Evolutionary conservation across 306 rosid species (phyloP).

Genomic region (Trichosanthes cucumerina): DNA sequence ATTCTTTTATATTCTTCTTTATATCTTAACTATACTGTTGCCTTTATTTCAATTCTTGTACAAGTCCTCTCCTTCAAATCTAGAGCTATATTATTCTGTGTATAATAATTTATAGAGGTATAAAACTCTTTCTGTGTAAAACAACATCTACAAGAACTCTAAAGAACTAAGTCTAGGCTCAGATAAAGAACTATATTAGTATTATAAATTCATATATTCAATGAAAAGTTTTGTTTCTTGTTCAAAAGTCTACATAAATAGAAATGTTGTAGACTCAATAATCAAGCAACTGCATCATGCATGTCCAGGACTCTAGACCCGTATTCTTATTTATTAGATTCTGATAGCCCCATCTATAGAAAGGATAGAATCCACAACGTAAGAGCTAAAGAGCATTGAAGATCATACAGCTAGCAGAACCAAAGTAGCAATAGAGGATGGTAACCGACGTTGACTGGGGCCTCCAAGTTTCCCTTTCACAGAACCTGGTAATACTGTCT

Average conservation of each 20-base stretch:
- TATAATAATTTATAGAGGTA: not conserved
- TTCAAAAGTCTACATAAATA: not conserved
- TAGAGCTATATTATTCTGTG: too few relatives aligned
- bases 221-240: not conserved
- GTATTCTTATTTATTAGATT: not conserved
- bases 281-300: not conserved
- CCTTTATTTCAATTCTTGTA: not conserved
- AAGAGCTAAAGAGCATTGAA: constrained; percentile 16
- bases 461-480: constrained; percentile 97
- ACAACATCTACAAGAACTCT: not conserved
- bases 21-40: not conserved
- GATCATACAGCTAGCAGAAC: constrained; percentile 72
- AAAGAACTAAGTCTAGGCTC: not conserved
- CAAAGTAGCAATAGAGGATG: constrained; percentile 49
- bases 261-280: not conserved
- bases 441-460: constrained; percentile 86
- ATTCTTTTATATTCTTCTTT: not conserved
- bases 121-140: not conserved
- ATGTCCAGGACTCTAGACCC: not conserved
- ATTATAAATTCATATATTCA: not conserved
- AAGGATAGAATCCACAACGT: not conserved
- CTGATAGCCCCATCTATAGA: not conserved
- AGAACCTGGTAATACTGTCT: constrained; percentile 51
- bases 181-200: not conserved
- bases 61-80: not conserved